Conservation (phyloP, 2,329 filamentous ascomycete species). For the Cladophialophora psammophila region DNA sequence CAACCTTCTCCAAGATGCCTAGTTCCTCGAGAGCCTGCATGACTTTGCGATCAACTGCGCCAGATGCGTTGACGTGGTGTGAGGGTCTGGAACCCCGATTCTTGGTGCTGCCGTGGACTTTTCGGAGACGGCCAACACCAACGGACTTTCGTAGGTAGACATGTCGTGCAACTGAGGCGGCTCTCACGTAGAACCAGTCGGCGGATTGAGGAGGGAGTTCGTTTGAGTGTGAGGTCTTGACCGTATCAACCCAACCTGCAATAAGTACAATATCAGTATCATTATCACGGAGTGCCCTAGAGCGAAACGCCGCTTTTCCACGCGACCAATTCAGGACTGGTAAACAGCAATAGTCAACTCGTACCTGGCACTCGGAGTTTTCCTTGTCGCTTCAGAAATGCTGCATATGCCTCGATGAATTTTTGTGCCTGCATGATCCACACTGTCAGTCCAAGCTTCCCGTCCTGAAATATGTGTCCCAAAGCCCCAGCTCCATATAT, state of each 20-base stretch:
- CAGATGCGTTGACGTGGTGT: slow-evolving; percentile 94
- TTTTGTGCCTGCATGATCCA: slow-evolving; percentile 63
- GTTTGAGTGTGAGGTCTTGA: slow-evolving; percentile 96
- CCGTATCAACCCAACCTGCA: slow-evolving; percentile 96
- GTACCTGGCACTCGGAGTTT: slow-evolving; percentile 73
- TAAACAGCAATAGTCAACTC: slow-evolving; percentile 45
- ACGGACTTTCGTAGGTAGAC: slow-evolving; percentile 99
- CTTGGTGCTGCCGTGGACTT: slow-evolving; percentile 94
- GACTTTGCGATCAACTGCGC: slow-evolving; percentile 96
- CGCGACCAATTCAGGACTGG: background rate
- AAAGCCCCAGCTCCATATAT: background rate
- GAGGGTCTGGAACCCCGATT: slow-evolving; percentile 93
- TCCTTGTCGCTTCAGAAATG: slow-evolving; percentile 74
- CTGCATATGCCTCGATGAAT: slow-evolving; percentile 72
- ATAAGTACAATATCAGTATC: slow-evolving; percentile 24
- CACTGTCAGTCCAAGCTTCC: slow-evolving; percentile 4
- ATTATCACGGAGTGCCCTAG: background rate
- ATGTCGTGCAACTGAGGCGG: slow-evolving; percentile 94
- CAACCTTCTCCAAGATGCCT: slow-evolving; percentile 83
- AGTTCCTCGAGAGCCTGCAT: slow-evolving; percentile 99
- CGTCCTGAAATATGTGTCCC: background rate
- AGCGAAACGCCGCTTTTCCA: background rate
- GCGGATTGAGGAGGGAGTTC: slow-evolving; percentile 98
- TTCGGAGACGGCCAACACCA: slow-evolving; percentile 95
- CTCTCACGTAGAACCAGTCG: slow-evolving; percentile 93